Evolutionary conservation across 371 early-diverging fungal genomes (phyloP).

Genomic region (Saksenaea vasiformis): DNA sequence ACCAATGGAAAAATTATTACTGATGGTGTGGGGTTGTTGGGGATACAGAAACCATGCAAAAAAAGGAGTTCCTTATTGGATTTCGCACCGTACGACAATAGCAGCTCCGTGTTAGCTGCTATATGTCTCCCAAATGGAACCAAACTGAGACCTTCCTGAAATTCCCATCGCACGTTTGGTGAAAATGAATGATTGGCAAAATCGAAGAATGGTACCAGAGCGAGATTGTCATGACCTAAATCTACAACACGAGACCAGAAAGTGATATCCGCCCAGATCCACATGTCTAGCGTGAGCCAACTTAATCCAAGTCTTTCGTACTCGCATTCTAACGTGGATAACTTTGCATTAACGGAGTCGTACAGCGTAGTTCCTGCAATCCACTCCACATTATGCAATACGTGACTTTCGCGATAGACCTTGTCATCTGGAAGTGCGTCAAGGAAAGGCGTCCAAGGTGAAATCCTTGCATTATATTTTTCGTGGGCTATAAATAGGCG

Average conservation of each 20-base stretch:
- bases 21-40: constrained; percentile 31
- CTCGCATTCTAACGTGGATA: constrained; percentile 24
- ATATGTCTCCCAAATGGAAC: neutral
- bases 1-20: constrained; percentile 15
- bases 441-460: constrained; percentile 50
- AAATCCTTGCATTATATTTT: constrained; percentile 19
- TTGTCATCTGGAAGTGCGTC: constrained; percentile 37
- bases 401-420: constrained; percentile 19
- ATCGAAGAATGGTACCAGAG: constrained; percentile 58
- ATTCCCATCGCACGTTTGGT: constrained; percentile 56
- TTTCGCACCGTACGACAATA: constrained; percentile 61
- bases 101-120: constrained; percentile 27
- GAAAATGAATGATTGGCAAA: constrained; percentile 56
- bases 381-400: constrained; percentile 15
- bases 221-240: constrained; percentile 20
- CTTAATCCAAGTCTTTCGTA: constrained; percentile 16
- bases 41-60: constrained; percentile 54
- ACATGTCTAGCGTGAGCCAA: constrained; percentile 37
- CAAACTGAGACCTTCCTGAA: constrained; percentile 19
- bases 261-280: constrained; percentile 53
- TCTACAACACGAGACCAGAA: constrained; percentile 58
- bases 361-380: constrained; percentile 45
- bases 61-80: constrained; percentile 68
- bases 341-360: constrained; percentile 39
- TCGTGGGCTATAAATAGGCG: constrained; percentile 48